Percentiles rank a stretch among this genome's conserved stretches.
phyloP scores from a whole-genome alignment of 2,329 filamentous ascomycete species.

The Hirsutella minnesotensis region DNA sequence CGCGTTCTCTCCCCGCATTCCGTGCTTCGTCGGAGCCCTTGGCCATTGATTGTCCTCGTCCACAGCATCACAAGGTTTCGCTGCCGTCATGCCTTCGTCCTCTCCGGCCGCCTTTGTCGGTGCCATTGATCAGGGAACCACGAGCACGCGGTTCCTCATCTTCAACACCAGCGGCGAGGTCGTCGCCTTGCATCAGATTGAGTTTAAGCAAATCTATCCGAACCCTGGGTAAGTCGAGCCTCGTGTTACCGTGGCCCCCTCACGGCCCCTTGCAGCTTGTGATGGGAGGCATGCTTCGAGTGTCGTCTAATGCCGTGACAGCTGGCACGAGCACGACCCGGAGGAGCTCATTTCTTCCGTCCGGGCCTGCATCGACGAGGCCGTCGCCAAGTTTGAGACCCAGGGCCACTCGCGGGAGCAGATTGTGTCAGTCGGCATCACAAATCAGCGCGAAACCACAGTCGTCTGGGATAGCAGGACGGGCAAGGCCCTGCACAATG shows the following conservation, averaged over 20 bases:
- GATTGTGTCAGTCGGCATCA: constrained; percentile 68
- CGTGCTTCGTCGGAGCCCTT: too few relatives aligned
- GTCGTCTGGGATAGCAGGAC: constrained; percentile 70
- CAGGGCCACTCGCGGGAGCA: constrained; percentile 54
- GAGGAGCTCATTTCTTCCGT: constrained; percentile 62
- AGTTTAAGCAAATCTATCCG: constrained; percentile 65
- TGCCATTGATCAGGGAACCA: constrained; percentile 71
- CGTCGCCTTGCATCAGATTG: constrained; percentile 61
- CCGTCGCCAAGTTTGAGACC: constrained; percentile 55
- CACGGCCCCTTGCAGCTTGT: not conserved
- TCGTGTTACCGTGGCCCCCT: not conserved
- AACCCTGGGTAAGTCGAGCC: constrained; percentile 51
- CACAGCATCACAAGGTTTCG: too few relatives aligned
- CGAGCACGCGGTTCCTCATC: constrained; percentile 66
- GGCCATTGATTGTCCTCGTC: too few relatives aligned
- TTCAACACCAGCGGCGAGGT: constrained; percentile 61
- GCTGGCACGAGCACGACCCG: constrained; percentile 80
- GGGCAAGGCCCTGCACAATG: constrained; percentile 66
- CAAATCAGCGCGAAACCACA: constrained; percentile 75
- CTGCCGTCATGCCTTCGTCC: constrained; percentile 19
- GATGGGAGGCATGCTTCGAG: not conserved
- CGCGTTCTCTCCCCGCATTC: not conserved
- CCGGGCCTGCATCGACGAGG: constrained; percentile 63
- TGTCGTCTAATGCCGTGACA: constrained; percentile 18
- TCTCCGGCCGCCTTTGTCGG: constrained; percentile 46